phyloP scores from a whole-genome alignment of 768 basidiomycete species.

The Phaeolepiota aurea region DNA sequence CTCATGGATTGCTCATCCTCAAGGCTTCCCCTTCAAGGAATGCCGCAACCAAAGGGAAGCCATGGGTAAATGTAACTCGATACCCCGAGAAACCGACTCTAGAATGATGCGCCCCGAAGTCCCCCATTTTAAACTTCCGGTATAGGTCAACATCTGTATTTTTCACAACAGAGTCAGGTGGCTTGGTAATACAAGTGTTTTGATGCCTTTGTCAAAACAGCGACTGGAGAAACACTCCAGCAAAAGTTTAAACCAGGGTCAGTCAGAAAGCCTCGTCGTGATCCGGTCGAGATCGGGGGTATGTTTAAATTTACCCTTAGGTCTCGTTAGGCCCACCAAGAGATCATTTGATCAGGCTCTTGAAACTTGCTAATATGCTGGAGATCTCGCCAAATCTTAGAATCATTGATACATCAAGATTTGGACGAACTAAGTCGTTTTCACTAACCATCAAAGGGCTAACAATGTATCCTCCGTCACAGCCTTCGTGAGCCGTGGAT shows the following conservation, averaged over 20 bases:
- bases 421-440: not conserved
- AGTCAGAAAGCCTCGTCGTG: too few relatives aligned
- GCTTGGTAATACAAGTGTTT: too few relatives aligned
- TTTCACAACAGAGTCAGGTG: too few relatives aligned
- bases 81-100: not conserved
- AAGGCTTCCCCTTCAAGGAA: too few relatives aligned
- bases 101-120: not conserved
- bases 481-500: constrained; percentile 12
- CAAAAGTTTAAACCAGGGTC: too few relatives aligned
- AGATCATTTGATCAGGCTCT: not conserved
- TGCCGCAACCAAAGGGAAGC: not conserved
- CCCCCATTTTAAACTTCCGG: too few relatives aligned
- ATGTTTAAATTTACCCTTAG: too few relatives aligned
- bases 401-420: constrained; percentile 5
- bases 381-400: constrained; percentile 7
- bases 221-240: too few relatives aligned
- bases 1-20: too few relatives aligned
- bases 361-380: not conserved
- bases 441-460: not conserved
- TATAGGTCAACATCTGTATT: too few relatives aligned
- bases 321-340: too few relatives aligned
- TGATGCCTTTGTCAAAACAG: too few relatives aligned
- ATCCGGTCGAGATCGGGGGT: not conserved
- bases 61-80: not conserved
- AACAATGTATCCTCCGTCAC: constrained; percentile 10